Base-by-base conservation (phyloP, 108 stramenopile species). In the Cylindrotheca closterium region DNA sequence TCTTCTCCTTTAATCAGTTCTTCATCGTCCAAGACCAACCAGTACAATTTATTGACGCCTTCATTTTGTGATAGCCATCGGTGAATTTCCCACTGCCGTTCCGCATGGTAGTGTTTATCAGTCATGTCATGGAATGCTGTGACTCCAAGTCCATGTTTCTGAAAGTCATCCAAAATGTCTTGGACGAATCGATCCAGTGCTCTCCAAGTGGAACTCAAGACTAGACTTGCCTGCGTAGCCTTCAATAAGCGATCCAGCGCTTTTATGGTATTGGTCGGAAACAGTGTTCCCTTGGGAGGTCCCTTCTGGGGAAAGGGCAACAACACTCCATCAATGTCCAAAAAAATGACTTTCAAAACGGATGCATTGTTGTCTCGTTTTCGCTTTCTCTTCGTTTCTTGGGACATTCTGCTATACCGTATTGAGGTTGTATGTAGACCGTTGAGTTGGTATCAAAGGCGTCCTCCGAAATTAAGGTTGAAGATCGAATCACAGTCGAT, bases 261-360 rank as follows among this genome's bases (percentile, higher is more conserved):
- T 34, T 77, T 22, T 60, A 83, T 63, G 7, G 75, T 82, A 12
- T 47, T 33, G 30, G 79, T 51, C 3, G 88, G 88, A 60, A 89
- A 89, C 50, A 85, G 63, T 10, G 15, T 10, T 15, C 37, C 37
- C 28, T 64, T 68, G 30, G 63, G 58, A 15, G 34, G 50, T 12
- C 52, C 58, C 37, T 21, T 58, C 27, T 50, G 30, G 0, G 58
- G 68, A 61, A 89, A 89, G 8, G 88, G 88, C 33, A 89, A 79
- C 28, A 89, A 73, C 3, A 89, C 88, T 8, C 88, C 88, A 62
- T 89, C 88, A 27, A 89, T 89, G 49, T 89, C 88, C 19, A 89
- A 55, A 68, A 89, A 89, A 25, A 89, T 78, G 26, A 89, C 60
- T 45, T 62, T 65, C 37, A 10, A 10, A 7, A 10, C 37, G 15